A percentile compares a stretch with the other conserved stretches of the same genome.
These are phyloP conservation scores for Chondrostereum purpureum DNA, from an alignment of 1,284 basidiomycete species.

Conservation along the genomic window DNA sequence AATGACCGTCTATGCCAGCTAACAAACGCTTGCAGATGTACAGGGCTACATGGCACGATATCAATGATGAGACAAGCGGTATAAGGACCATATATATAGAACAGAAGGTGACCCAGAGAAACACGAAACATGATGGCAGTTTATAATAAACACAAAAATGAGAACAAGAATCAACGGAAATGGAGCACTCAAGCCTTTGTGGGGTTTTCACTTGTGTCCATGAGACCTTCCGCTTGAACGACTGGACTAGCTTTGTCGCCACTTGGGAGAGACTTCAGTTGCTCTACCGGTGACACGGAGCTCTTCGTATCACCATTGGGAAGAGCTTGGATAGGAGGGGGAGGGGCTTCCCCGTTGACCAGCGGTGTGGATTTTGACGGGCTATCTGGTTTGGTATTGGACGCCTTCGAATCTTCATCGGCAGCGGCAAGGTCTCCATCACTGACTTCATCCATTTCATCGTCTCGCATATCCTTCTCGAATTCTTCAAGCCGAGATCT, in stretches of 20 bases:
- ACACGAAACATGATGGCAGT: too few relatives aligned
- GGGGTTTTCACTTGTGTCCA: conserved; percentile 68
- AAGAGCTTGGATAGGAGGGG: conserved; percentile 35
- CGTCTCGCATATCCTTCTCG: conserved; percentile 36
- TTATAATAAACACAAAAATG: conserved; percentile 4
- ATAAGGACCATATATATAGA: conserved; percentile 5
- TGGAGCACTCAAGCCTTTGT: conserved; percentile 38
- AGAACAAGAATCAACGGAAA: conserved; percentile 8
- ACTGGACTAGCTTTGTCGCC: conserved; percentile 55
- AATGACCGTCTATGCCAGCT: too few relatives aligned
- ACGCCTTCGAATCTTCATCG: conserved; percentile 11
- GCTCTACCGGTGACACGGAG: conserved; percentile 32
- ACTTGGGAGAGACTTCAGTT: conserved; percentile 47
- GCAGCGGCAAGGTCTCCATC: conserved; percentile 9
- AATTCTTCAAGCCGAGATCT: conserved; percentile 58
- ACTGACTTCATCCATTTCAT: conserved; percentile 21
- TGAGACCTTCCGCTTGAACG: conserved; percentile 63
- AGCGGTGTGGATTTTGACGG: background rate
- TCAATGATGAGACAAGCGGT: background rate
- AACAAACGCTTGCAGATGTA: background rate
- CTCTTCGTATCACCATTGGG: conserved; percentile 38
- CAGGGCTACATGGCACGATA: conserved; percentile 5
- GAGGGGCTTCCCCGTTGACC: conserved; percentile 22
- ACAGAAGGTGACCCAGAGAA: background rate
- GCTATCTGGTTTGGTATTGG: background rate